Evolutionary conservation across 306 rosid genomes (phyloP).

Genomic region (Prunus mira): DNA sequence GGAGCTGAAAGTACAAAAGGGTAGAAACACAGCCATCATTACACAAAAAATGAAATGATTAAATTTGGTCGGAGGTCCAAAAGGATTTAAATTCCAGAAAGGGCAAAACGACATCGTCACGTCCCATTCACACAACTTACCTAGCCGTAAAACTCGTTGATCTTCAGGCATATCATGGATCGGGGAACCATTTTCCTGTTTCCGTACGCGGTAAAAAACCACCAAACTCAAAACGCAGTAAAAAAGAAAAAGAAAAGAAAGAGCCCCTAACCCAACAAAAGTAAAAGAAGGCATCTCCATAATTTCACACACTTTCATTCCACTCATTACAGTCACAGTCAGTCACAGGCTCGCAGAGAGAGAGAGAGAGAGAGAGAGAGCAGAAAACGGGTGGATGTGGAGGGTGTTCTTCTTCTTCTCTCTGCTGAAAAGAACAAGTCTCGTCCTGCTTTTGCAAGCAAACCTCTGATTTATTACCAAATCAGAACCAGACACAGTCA

Average conservation of each 20-base stretch:
- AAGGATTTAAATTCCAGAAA: background rate
- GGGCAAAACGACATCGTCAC: background rate
- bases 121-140: background rate
- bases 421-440: background rate
- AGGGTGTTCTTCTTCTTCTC: background rate
- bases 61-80: background rate
- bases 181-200: background rate
- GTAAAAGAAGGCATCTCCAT: background rate
- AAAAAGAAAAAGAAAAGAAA: background rate
- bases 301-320: background rate
- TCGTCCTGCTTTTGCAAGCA: background rate
- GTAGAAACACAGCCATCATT: background rate
- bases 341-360: background rate
- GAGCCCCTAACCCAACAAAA: no score
- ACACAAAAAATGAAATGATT: background rate
- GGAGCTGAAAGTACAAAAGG: background rate
- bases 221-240: background rate
- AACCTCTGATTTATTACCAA: background rate
- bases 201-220: background rate
- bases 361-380: background rate
- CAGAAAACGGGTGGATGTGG: conserved; percentile 1
- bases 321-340: background rate
- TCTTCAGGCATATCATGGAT: background rate
- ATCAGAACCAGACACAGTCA: background rate
- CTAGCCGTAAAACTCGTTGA: background rate